These are phyloP conservation scores for Pseudotsuga menziesii DNA, from an alignment of 75 land plant genomes.

Conservation along the genomic window DNA sequence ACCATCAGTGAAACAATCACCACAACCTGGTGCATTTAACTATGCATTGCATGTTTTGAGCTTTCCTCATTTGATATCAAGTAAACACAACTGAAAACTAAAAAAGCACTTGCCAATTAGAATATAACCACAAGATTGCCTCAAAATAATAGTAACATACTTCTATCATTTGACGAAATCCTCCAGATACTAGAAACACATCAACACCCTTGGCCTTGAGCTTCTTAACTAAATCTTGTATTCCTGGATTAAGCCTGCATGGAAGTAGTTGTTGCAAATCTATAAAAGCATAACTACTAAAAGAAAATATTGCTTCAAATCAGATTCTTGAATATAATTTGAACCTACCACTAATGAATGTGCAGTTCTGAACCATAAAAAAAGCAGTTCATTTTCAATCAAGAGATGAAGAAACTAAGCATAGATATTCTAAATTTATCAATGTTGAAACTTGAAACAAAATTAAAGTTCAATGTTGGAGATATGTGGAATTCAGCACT, in stretches of 20 bases:
- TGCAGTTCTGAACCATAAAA: not conserved
- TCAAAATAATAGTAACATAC: conserved; percentile 32
- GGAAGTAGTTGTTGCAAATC: not conserved
- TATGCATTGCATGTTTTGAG: not conserved
- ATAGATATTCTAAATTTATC: not conserved
- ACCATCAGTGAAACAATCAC: not conserved
- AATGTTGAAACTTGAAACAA: not conserved
- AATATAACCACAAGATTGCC: not conserved
- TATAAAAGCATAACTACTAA: not conserved
- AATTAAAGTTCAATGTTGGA: not conserved
- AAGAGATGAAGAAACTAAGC: not conserved
- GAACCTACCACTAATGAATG: not conserved
- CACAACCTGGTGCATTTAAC: not conserved
- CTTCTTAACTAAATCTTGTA: conserved; percentile 62
- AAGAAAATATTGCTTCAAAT: not conserved
- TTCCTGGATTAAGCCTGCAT: conserved; percentile 85
- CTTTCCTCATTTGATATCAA: too few species aligned
- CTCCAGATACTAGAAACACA: conserved; percentile 92
- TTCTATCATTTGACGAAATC: conserved; percentile 96
- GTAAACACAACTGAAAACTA: not conserved
- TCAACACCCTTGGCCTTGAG: conserved; percentile 52
- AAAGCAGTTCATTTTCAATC: not conserved
- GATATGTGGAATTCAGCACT: too few species aligned
- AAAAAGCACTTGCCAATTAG: not conserved
- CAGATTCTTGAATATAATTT: too few species aligned